Base-by-base conservation (phyloP, 257 asterid genomes). In the Petrea volubilis region DNA sequence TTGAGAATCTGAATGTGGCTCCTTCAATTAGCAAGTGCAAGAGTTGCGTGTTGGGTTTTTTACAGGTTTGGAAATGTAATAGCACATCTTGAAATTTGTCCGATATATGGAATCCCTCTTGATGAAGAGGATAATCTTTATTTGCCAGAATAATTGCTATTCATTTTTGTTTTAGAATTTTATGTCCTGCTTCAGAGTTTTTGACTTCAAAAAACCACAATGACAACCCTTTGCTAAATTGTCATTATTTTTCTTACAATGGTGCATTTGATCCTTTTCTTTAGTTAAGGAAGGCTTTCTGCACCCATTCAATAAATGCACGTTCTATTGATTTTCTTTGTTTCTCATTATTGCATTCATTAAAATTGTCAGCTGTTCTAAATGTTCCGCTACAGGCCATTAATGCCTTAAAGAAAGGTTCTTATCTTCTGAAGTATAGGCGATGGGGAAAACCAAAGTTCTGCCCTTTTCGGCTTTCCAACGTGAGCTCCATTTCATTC, bases 401-500 rank as follows among this genome's bases (percentile, higher is more conserved):
- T 46, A 85, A 79, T 77, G 84, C 85, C 74, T 67, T 89, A 46
- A 87, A 89, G 67, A 85, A 80, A 73, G 93, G 91, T 63, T 77
- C 93, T 21, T 82, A 82, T 78, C 86, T 89, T 61, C 82, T 87
- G 67, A 89, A 89, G 83, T 87, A 87, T 77, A 91, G 96, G 55
- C 80, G 90, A 60, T 85, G 83, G 86, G 91, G 96, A 52, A 89
- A 89, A 63, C 96, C 96, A 13, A 87, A 87, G 74, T 89, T 87
- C 69, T 87, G 88, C 76, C 93, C 88, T 38, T 89, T 89, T 68
- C 90, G 82, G 64, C 88, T 89, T 43, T 89, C 91, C 67, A 79
- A 64, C 52, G 93, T 85, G 75, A 79, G 88, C 47, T 71, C 13
- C 46, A 64, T 74, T 68, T 51, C 61, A 50, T 58, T 68, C 15